Evolutionary conservation across 805 yeast genomes (phyloP).

Genomic region (Monosporozyma yasuniensis): DNA sequence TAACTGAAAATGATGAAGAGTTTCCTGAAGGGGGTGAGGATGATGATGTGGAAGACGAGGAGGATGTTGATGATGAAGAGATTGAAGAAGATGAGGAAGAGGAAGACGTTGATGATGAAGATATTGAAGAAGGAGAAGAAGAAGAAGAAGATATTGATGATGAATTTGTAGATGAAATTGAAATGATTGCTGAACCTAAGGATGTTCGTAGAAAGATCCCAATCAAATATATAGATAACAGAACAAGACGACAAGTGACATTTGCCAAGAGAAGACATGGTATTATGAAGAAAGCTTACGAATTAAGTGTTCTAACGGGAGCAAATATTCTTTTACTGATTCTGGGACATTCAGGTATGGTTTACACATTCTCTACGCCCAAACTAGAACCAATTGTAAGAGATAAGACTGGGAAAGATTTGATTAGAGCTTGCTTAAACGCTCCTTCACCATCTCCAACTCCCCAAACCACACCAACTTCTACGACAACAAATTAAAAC

Average conservation of each 20-base stretch:
- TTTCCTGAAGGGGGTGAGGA: background rate
- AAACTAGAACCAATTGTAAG: constrained; percentile 92
- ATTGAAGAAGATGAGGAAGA: constrained; percentile 5
- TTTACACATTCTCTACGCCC: constrained; percentile 94
- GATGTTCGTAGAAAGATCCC: constrained; percentile 9
- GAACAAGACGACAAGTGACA: constrained; percentile 93
- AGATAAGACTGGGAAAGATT: constrained; percentile 86
- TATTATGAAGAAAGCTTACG: constrained; percentile 97
- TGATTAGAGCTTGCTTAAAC: constrained; percentile 91
- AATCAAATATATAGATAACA: constrained; percentile 89
- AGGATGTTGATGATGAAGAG: constrained; percentile 3
- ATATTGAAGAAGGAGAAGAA: constrained; percentile 1
- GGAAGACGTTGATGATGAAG: constrained; percentile 3
- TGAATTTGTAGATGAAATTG: constrained; percentile 7
- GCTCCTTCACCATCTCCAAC: background rate
- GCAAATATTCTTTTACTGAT: constrained; percentile 89
- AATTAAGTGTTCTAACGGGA: constrained; percentile 88
- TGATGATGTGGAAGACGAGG: constrained; percentile 2
- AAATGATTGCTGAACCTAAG: constrained; percentile 3
- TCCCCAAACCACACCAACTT: background rate
- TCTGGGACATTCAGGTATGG: constrained; percentile 90
- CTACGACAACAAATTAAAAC: background rate
- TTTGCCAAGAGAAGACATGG: constrained; percentile 96
- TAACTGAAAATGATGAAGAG: background rate
- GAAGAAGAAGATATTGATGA: constrained; percentile 5